Conservation (phyloP, 2,329 filamentous ascomycete genomes). For the Xylaria sp. region DNA sequence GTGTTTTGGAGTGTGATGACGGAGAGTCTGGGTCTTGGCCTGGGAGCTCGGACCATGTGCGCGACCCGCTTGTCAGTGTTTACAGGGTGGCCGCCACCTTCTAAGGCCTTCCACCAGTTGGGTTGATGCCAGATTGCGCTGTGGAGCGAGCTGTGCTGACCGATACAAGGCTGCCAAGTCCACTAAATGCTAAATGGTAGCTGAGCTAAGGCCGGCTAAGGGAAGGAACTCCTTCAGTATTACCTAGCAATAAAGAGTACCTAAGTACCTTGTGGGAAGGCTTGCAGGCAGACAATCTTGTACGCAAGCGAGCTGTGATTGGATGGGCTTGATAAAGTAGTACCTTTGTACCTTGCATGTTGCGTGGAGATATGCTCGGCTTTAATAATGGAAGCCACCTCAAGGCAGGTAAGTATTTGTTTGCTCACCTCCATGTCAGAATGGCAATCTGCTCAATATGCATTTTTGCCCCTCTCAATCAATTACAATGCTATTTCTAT, state of each 20-base stretch:
- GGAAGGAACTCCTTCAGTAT: not conserved
- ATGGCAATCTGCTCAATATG: not conserved
- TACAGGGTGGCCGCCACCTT: slow-evolving; percentile 39
- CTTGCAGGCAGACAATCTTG: slow-evolving; percentile 39
- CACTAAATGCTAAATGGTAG: slow-evolving; percentile 2
- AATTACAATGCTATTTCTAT: not conserved
- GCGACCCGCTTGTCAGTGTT: slow-evolving; percentile 26
- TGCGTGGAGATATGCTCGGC: slow-evolving; percentile 9
- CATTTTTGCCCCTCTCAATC: not conserved
- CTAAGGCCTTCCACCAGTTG: slow-evolving; percentile 39
- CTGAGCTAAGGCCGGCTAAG: not conserved
- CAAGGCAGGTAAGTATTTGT: not conserved
- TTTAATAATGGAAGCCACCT: not conserved
- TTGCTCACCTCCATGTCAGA: not conserved
- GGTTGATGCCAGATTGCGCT: slow-evolving; percentile 35
- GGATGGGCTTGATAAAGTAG: slow-evolving; percentile 7
- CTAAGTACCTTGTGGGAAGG: slow-evolving; percentile 7
- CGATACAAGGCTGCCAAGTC: slow-evolving; percentile 27
- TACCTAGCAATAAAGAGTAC: too few species aligned
- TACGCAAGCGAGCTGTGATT: slow-evolving; percentile 40
- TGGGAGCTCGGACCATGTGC: slow-evolving; percentile 40
- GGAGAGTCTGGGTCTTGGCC: slow-evolving; percentile 30
- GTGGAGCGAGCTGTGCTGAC: slow-evolving; percentile 14
- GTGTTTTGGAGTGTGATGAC: slow-evolving; percentile 40
- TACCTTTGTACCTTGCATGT: slow-evolving; percentile 27